phyloP scores from a whole-genome alignment of 2,329 filamentous ascomycete species.

The Xylogone sp. region DNA sequence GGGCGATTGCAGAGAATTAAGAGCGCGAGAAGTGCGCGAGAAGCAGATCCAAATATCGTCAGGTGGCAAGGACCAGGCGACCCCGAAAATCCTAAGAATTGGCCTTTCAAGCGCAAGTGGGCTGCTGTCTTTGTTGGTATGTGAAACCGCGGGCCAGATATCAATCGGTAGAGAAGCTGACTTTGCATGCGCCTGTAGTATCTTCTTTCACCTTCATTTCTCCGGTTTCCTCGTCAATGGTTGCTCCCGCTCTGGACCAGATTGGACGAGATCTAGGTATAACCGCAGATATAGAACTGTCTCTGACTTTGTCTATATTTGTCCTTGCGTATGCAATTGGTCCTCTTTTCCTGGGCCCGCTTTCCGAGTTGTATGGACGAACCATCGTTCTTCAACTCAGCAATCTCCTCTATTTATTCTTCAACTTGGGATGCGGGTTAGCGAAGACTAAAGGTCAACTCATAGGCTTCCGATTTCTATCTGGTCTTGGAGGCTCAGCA shows the following conservation, averaged over 20 bases:
- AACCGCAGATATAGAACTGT: conserved; percentile 39
- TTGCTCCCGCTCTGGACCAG: conserved; percentile 20
- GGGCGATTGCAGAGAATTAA: conserved; percentile 12
- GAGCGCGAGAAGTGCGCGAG: conserved; percentile 11
- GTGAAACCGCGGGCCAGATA: neutral
- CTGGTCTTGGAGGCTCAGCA: conserved; percentile 44
- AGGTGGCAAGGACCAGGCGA: conserved; percentile 21
- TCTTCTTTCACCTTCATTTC: conserved; percentile 11
- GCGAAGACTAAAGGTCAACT: conserved; percentile 38
- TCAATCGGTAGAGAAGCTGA: neutral
- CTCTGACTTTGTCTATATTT: conserved; percentile 40
- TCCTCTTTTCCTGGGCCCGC: conserved; percentile 56
- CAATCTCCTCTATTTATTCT: conserved; percentile 49
- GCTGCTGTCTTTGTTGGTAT: conserved; percentile 38
- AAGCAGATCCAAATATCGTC: conserved; percentile 22
- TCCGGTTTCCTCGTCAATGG: conserved; percentile 7
- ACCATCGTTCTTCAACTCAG: conserved; percentile 36
- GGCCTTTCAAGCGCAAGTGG: conserved; percentile 37
- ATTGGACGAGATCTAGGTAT: conserved; percentile 54
- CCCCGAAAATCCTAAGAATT: conserved; percentile 24
- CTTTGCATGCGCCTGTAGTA: neutral
- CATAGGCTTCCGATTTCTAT: conserved; percentile 41
- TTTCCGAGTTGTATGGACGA: conserved; percentile 47
- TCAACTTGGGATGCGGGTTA: conserved; percentile 49
- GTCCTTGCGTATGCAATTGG: conserved; percentile 44